Evolutionary conservation across 2,329 filamentous ascomycete species (phyloP).

Genomic region (Clarireedia homoeocarpa): DNA sequence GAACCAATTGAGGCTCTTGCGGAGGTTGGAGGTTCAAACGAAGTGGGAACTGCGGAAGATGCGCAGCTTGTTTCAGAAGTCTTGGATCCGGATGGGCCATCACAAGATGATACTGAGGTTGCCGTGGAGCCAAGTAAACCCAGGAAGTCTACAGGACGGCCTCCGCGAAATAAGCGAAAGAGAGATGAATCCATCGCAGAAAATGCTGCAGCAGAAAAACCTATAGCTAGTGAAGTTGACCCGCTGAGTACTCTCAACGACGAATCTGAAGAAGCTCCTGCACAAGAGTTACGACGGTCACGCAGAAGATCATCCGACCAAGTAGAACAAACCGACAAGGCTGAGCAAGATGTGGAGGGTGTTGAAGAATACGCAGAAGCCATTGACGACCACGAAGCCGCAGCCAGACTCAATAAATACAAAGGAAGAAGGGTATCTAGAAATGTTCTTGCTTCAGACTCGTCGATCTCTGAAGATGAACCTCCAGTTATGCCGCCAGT

Average conservation of each 20-base stretch:
- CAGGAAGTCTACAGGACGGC: background rate
- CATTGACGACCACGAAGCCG: constrained; percentile 30
- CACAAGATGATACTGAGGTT: too few relatives aligned
- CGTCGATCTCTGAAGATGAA: constrained; percentile 28
- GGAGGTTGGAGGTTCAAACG: background rate
- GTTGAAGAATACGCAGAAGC: constrained; percentile 21
- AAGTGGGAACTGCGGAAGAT: constrained; percentile 4
- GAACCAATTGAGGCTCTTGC: background rate
- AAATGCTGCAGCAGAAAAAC: background rate
- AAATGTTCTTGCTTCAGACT: constrained; percentile 31
- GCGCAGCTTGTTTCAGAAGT: background rate
- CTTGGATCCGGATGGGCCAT: background rate
- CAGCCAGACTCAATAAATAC: constrained; percentile 31
- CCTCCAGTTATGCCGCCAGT: constrained; percentile 10
- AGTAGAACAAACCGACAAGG: background rate
- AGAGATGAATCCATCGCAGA: constrained; percentile 6
- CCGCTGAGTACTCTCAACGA: background rate
- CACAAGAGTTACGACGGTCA: background rate
- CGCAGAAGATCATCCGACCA: background rate
- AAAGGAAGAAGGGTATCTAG: constrained; percentile 29
- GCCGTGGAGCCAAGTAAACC: too few relatives aligned
- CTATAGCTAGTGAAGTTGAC: background rate
- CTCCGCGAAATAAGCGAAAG: constrained; percentile 21
- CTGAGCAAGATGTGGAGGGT: background rate
- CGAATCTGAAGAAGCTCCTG: background rate